Base-by-base conservation (phyloP, 2,329 filamentous ascomycete genomes). In the Myriosclerotinia duriaeana region DNA sequence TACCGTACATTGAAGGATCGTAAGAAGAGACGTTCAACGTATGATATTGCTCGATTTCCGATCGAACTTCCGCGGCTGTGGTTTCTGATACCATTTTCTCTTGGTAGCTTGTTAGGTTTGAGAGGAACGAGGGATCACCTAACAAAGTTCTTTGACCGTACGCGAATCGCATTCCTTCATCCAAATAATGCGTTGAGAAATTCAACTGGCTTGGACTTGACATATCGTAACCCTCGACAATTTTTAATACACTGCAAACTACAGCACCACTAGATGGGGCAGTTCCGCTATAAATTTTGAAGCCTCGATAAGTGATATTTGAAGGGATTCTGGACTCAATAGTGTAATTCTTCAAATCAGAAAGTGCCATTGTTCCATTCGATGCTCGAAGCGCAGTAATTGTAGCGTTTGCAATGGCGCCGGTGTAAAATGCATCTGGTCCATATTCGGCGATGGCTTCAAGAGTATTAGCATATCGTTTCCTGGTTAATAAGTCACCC, bases 311-410 rank as follows among this genome's bases (percentile, higher is more conserved):
- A 6, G 84, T 81, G 70, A 89, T 86, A 70, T 83, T 83, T 2
- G 89, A 81, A 3, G 89, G 82, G 20, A 87, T 80, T 20, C 91
- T 85, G 50, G 87, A 81, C 36, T 85, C 80, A n/a, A 90, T 80
- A 0, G 83, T 83, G 79, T 97, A 98, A 70, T 87, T 85, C 67
- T 82, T 81, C 40, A 97, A 80, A 78, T 98, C 94, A 0, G 87
- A 83, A 1, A 95, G 75, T 0, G 91, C 93, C 88, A 97, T 93
- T 14, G 87, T 94, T n/a, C 94, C 94, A 71, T 93, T 92, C 2
- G 81, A 78, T 0, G 82, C 80, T 72, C 88, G 87, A 22, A 97
- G 78, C 0, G 87, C 84, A 20, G 84, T 79, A 72, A 97, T 88
- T 66, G 89, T 93, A 0, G 88, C 85, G 71, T 92, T 80, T 36